A percentile compares a stretch with the other conserved stretches of the same genome.
Evolutionary conservation across 2,329 filamentous ascomycete genomes (phyloP).

Genomic region (Dactylellina parvicollis): DNA sequence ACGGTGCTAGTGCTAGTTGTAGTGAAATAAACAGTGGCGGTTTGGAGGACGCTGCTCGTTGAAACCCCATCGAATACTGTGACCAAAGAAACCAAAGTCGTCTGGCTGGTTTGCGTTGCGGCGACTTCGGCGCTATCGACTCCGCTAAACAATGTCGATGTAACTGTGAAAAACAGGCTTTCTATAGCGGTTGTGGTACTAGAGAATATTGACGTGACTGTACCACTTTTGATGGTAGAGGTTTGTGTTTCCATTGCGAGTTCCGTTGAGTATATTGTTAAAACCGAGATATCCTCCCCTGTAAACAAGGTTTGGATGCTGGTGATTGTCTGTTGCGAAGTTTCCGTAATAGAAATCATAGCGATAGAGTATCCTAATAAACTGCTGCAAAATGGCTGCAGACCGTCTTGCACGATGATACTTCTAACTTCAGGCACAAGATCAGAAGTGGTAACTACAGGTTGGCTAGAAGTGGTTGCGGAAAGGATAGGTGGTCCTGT

Average conservation of each 20-base stretch:
- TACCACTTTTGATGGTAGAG: neutral
- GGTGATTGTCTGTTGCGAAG: neutral
- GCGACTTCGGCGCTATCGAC: neutral
- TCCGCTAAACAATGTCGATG: neutral
- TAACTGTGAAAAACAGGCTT: constrained; percentile 7
- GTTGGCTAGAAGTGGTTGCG: no score
- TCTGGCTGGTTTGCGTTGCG: neutral
- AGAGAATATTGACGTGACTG: neutral
- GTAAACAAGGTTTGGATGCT: constrained; percentile 3
- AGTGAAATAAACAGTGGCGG: neutral
- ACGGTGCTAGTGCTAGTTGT: constrained; percentile 4
- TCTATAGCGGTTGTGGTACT: neutral
- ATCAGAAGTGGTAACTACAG: no score
- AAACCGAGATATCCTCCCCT: neutral
- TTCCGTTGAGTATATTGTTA: neutral
- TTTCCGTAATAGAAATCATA: neutral
- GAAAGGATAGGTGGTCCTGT: no score
- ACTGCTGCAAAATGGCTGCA: constrained; percentile 3
- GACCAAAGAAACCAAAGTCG: neutral
- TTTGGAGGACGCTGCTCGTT: constrained; percentile 1
- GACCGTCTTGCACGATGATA: neutral
- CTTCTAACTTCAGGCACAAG: neutral
- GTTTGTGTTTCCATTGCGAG: neutral
- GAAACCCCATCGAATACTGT: neutral
- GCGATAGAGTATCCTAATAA: neutral